Evolutionary conservation across 108 stramenopile species (phyloP).

Genomic region (Aureococcus anophagefferens): DNA sequence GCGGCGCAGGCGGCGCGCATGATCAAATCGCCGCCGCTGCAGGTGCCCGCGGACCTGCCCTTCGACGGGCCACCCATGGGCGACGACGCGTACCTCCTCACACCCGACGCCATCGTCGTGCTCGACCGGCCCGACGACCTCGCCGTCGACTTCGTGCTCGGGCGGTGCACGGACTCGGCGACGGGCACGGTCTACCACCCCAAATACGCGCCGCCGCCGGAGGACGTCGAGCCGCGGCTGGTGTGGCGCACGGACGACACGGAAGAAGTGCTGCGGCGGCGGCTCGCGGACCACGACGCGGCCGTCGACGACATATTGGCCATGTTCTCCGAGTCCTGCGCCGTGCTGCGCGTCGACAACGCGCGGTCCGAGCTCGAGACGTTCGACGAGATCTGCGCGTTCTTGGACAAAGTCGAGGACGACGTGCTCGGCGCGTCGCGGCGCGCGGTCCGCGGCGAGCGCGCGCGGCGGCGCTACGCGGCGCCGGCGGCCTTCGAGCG

Average conservation of each 20-base stretch:
- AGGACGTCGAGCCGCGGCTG: conserved; percentile 12
- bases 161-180: conserved; percentile 16
- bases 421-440: neutral
- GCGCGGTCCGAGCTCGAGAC: conserved; percentile 25
- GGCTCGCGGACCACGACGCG: conserved; percentile 14
- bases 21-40: neutral
- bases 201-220: conserved; percentile 24
- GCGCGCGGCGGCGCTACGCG: too few relatives aligned
- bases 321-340: neutral
- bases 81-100: neutral
- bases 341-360: conserved; percentile 12
- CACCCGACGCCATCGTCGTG: conserved; percentile 21
- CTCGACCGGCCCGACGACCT: conserved; percentile 31
- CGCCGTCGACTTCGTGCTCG: conserved; percentile 21
- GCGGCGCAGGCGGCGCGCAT: neutral
- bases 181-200: conserved; percentile 29
- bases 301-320: conserved; percentile 11
- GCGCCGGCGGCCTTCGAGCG: too few relatives aligned
- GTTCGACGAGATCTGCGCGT: conserved; percentile 17
- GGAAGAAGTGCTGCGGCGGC: conserved; percentile 12
- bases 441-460: too few relatives aligned
- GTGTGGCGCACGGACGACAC: conserved; percentile 30
- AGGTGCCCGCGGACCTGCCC: too few relatives aligned
- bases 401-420: conserved; percentile 19
- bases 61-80: too few relatives aligned